Evolutionary conservation across 495 filamentous ascomycete species (phyloP).

Genomic region (Neurospora sp.): DNA sequence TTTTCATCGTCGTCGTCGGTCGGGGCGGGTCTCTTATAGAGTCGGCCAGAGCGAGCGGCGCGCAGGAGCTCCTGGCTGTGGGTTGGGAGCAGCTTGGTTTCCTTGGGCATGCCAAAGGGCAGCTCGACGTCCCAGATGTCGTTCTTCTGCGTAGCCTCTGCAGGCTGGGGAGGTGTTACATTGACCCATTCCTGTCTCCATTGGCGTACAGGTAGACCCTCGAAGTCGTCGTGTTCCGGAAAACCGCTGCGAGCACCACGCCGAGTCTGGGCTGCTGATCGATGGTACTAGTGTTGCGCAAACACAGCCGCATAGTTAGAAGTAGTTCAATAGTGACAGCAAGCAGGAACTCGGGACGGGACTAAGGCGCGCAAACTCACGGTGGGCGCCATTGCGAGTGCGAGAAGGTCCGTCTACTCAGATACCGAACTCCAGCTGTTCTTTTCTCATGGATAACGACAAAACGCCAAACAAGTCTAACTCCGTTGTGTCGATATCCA

Average conservation of each 20-base stretch:
- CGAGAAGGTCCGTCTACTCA: not conserved
- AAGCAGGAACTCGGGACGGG: not conserved
- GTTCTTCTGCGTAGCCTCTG: constrained; percentile 41
- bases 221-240: constrained; percentile 90
- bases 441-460: not conserved
- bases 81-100: constrained; percentile 67
- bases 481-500: not conserved
- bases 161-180: constrained; percentile 53
- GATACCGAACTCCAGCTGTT: not conserved
- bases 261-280: constrained; percentile 55
- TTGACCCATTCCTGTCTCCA: constrained; percentile 69
- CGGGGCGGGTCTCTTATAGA: constrained; percentile 50
- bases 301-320: not conserved
- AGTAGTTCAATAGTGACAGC: not conserved
- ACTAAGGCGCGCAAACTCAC: constrained; percentile 11
- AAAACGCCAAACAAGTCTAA: not conserved
- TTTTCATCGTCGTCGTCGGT: constrained; percentile 44
- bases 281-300: constrained; percentile 24
- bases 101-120: constrained; percentile 70
- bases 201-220: constrained; percentile 83
- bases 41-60: constrained; percentile 62
- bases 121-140: constrained; percentile 49
- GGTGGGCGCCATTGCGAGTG: constrained; percentile 18
- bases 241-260: constrained; percentile 61
- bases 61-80: constrained; percentile 79